These are phyloP conservation scores for Prosopis cineraria DNA, from an alignment of 306 rosid genomes.

Conservation along the genomic window DNA sequence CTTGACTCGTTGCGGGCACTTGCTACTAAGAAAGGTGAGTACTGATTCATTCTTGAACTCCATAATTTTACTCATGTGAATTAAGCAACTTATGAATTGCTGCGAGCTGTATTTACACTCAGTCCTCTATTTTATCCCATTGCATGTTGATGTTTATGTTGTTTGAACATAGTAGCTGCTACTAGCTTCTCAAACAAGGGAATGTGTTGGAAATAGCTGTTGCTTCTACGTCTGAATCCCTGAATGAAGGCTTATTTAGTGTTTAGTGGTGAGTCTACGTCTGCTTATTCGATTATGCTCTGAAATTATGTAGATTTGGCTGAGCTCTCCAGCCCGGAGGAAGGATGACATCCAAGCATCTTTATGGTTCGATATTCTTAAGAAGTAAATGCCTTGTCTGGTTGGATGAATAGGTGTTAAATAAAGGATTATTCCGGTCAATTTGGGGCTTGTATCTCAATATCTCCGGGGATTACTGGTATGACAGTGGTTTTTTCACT, in stretches of 20 bases:
- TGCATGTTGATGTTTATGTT: conserved; percentile 15
- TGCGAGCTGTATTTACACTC: not conserved
- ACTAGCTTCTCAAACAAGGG: not conserved
- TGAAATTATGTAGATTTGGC: conserved; percentile 49
- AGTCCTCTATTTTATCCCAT: not conserved
- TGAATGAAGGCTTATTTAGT: conserved; percentile 12
- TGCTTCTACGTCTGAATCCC: not conserved
- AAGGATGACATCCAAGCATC: conserved; percentile 54
- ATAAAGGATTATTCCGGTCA: conserved; percentile 47
- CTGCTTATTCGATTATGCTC: not conserved
- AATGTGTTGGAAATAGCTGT: not conserved
- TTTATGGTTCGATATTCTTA: conserved; percentile 46
- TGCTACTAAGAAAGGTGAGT: conserved; percentile 69
- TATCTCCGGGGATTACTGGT: conserved; percentile 62
- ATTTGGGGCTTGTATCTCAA: conserved; percentile 53
- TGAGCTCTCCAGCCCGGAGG: conserved; percentile 56
- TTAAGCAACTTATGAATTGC: conserved; percentile 11
- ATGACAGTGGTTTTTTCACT: conserved; percentile 57
- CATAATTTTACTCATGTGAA: not conserved
- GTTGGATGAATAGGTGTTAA: conserved; percentile 71
- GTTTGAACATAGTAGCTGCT: not conserved
- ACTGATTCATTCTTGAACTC: conserved; percentile 8
- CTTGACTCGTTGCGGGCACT: conserved; percentile 81
- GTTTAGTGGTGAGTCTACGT: conserved; percentile 1
- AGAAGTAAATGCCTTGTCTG: conserved; percentile 69